Conservation (phyloP, 2,329 filamentous ascomycete species). For the Arthrocladium fulminans region DNA sequence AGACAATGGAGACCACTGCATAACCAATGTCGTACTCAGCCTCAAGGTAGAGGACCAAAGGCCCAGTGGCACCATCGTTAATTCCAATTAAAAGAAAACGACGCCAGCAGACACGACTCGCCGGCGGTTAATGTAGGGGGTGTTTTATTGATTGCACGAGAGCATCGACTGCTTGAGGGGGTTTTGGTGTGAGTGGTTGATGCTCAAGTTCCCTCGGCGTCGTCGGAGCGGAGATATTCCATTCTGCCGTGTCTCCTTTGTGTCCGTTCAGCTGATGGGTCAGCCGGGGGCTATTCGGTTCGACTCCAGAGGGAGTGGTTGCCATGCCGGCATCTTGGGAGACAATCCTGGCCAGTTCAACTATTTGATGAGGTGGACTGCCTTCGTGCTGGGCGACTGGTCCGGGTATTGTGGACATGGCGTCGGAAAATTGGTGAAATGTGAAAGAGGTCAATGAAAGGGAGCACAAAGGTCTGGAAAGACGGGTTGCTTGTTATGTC, state of each 20-base stretch:
- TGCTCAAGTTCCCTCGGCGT: background rate
- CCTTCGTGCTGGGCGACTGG: no score
- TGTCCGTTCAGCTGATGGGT: background rate
- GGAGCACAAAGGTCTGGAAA: no score
- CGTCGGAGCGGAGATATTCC: background rate
- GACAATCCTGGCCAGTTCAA: no score
- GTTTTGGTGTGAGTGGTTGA: background rate
- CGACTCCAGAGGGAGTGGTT: no score
- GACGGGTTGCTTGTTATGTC: no score
- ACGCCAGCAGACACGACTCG: constrained; percentile 47
- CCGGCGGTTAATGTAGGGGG: constrained; percentile 48
- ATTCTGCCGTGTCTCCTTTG: background rate
- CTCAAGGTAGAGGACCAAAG: constrained; percentile 74
- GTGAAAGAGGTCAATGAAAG: no score
- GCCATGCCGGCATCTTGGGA: no score
- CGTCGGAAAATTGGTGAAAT: no score
- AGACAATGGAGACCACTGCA: constrained; percentile 70
- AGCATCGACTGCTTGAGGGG: background rate
- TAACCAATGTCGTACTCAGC: constrained; percentile 67
- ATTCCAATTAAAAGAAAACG: background rate
- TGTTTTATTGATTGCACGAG: background rate
- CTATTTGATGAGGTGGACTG: no score
- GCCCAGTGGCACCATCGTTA: constrained; percentile 47
- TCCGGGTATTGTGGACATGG: no score
- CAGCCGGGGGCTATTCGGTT: no score